Evolutionary conservation across 768 basidiomycete genomes (phyloP).

Genomic region (Serendipita sp.): DNA sequence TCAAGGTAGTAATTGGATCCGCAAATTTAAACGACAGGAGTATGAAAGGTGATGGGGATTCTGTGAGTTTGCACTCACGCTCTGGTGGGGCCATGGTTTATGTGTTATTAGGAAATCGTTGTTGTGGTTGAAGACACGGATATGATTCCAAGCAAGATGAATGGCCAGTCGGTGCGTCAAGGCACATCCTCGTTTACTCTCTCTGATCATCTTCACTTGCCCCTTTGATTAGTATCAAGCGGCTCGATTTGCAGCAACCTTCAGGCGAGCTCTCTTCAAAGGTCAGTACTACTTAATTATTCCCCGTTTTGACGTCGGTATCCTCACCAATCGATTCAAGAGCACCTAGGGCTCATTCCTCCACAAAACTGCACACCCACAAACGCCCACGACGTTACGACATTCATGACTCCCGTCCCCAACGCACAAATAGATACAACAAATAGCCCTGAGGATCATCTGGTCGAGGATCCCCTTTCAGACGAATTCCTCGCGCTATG

Average conservation of each 20-base stretch:
- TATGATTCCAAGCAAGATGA: slow-evolving; percentile 56
- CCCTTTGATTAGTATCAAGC: slow-evolving; percentile 32
- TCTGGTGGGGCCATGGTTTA: not conserved
- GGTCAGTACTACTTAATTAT: slow-evolving; percentile 25
- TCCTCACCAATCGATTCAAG: slow-evolving; percentile 21
- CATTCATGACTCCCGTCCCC: slow-evolving; percentile 72
- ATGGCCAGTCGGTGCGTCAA: slow-evolving; percentile 35
- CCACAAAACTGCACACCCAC: slow-evolving; percentile 40
- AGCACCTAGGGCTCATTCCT: slow-evolving; percentile 72
- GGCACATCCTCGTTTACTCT: not conserved
- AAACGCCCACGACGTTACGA: slow-evolving; percentile 23
- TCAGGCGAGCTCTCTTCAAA: slow-evolving; percentile 69
- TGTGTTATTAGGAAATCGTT: slow-evolving; percentile 50
- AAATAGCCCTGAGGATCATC: slow-evolving; percentile 33
- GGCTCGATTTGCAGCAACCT: slow-evolving; percentile 62
- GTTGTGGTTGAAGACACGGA: slow-evolving; percentile 82
- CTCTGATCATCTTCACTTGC: not conserved
- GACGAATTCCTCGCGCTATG: slow-evolving; percentile 44
- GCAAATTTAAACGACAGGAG: slow-evolving; percentile 86
- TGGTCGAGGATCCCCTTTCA: slow-evolving; percentile 64
- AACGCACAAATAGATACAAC: slow-evolving; percentile 51
- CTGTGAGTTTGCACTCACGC: slow-evolving; percentile 9
- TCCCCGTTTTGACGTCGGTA: not conserved
- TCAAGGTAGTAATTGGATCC: slow-evolving; percentile 44
- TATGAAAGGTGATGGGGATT: slow-evolving; percentile 27